These are phyloP conservation scores for Phaffomyces antillensis DNA, from an alignment of 805 yeast species.

Conservation along the genomic window DNA sequence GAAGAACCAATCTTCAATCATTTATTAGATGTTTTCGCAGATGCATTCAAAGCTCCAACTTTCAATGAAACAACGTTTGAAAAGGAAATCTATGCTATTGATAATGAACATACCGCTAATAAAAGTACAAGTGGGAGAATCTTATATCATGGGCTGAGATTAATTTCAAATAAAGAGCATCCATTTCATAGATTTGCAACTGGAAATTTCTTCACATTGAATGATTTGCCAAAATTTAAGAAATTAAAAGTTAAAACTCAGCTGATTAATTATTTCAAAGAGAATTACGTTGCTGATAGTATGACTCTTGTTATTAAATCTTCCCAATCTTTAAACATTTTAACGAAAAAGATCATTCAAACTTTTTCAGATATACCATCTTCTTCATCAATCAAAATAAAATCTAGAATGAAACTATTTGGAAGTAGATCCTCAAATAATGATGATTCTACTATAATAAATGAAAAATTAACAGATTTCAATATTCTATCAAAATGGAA, in stretches of 20 bases:
- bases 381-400: constrained; percentile 1
- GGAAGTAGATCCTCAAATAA: background rate
- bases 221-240: constrained; percentile 26
- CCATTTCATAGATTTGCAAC: constrained; percentile 60
- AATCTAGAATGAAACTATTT: constrained; percentile 6
- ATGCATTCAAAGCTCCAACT: constrained; percentile 43
- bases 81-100: constrained; percentile 52
- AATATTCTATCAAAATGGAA: constrained; percentile 15
- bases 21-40: constrained; percentile 42
- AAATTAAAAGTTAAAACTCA: constrained; percentile 30
- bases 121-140: constrained; percentile 36
- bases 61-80: constrained; percentile 36
- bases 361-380: constrained; percentile 33
- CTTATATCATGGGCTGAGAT: constrained; percentile 50
- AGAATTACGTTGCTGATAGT: constrained; percentile 37
- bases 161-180: constrained; percentile 39
- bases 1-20: constrained; percentile 34
- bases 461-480: constrained; percentile 8
- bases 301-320: constrained; percentile 58
- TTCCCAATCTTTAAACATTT: constrained; percentile 53
- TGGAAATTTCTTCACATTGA: constrained; percentile 50
- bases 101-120: constrained; percentile 62
- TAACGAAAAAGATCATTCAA: constrained; percentile 43
- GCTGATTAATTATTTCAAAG: constrained; percentile 33
- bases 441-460: background rate